phyloP scores from a whole-genome alignment of 2,329 filamentous ascomycete species.

The Thelonectria blattea region DNA sequence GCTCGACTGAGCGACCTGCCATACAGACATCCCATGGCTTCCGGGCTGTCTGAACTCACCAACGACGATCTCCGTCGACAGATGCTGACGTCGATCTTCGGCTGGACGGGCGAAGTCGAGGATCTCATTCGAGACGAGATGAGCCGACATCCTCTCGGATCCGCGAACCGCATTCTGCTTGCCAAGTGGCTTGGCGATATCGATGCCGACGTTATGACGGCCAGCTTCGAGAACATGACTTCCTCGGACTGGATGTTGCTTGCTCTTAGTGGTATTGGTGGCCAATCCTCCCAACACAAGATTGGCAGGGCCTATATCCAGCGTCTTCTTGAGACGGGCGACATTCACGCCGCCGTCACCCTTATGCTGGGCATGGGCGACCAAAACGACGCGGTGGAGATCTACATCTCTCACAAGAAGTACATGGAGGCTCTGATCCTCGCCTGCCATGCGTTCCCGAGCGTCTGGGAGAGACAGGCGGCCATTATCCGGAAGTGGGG shows the following conservation, averaged over 20 bases:
- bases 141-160: conserved; percentile 73
- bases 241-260: conserved; percentile 97
- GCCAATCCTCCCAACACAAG: conserved; percentile 79
- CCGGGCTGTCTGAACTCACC: conserved; percentile 66
- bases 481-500: conserved; percentile 94
- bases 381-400: conserved; percentile 91
- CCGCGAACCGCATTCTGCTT: conserved; percentile 80
- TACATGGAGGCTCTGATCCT: conserved; percentile 94
- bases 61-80: conserved; percentile 84
- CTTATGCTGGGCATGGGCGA: conserved; percentile 94
- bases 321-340: conserved; percentile 84
- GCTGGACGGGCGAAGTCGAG: conserved; percentile 87
- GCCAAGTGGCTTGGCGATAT: conserved; percentile 93
- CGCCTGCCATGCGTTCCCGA: conserved; percentile 80
- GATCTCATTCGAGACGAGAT: conserved; percentile 86
- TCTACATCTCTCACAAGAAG: conserved; percentile 89
- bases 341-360: conserved; percentile 89
- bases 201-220: conserved; percentile 79
- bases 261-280: conserved; percentile 86
- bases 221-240: conserved; percentile 85
- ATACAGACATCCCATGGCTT: conserved; percentile 71
- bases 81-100: conserved; percentile 94
- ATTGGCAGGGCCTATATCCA: conserved; percentile 91
- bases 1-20: conserved; percentile 82
- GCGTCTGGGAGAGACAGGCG: conserved; percentile 89